Conservation (phyloP, 306 rosid species). For the Erythrophleum fordii region DNA sequence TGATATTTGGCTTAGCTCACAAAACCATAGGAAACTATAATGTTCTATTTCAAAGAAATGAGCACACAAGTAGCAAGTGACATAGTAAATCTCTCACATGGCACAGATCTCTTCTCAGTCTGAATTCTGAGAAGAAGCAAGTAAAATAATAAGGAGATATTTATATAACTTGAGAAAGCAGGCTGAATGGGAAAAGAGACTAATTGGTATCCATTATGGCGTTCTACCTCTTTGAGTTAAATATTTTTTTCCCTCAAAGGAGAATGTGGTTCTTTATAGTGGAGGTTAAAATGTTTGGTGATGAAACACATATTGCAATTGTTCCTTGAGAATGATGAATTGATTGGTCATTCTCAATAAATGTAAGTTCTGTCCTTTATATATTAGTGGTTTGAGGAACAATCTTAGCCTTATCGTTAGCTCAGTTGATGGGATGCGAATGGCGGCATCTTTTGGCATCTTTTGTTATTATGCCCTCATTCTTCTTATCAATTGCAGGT, state of each 20-base stretch:
- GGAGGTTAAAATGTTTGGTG: background rate
- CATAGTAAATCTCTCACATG: no score
- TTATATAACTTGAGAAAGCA: background rate
- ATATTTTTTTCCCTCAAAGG: conserved; percentile 7
- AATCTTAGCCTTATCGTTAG: background rate
- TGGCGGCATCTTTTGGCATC: background rate
- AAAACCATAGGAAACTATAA: background rate
- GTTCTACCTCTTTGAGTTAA: background rate
- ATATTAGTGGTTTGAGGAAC: conserved; percentile 18
- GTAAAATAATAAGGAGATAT: conserved; percentile 8
- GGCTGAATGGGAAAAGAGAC: background rate
- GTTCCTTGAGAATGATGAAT: conserved; percentile 28
- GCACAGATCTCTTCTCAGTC: background rate
- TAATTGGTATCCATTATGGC: conserved; percentile 13
- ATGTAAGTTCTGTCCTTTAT: background rate
- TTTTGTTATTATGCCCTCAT: conserved; percentile 30
- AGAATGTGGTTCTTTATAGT: background rate
- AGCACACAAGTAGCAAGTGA: no score
- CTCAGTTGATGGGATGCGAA: background rate
- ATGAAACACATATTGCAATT: background rate
- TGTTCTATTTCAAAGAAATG: background rate
- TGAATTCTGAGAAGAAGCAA: no score
- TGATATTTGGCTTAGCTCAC: conserved; percentile 12
- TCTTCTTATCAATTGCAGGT: conserved; percentile 61
- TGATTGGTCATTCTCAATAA: conserved; percentile 19